Conservation (phyloP, 257 asterid genomes). For the Przewalskia tangutica region DNA sequence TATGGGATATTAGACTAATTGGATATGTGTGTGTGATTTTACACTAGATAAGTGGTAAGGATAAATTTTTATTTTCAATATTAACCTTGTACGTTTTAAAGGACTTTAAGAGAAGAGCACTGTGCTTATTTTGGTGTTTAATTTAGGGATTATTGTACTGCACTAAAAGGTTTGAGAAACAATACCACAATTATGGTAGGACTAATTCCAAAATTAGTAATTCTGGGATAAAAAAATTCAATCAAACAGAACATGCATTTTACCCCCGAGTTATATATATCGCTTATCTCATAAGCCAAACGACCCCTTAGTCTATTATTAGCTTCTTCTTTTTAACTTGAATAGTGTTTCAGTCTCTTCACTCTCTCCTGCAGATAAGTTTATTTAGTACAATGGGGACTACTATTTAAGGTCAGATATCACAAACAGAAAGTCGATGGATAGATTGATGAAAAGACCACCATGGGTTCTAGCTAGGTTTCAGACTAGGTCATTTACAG, state of each 20-base stretch:
- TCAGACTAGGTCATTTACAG: background rate
- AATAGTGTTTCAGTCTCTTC: slow-evolving; percentile 6
- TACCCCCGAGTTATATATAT: too few relatives aligned
- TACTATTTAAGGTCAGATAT: slow-evolving; percentile 12
- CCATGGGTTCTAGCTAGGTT: background rate
- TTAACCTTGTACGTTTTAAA: background rate
- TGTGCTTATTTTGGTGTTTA: background rate
- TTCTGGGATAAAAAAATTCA: too few relatives aligned
- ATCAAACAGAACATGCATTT: too few relatives aligned
- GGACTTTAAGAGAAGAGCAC: background rate
- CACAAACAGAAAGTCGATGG: slow-evolving; percentile 16
- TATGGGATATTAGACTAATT: background rate
- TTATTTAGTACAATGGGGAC: slow-evolving; percentile 2
- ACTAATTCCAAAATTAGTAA: background rate
- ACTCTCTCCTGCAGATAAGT: slow-evolving; percentile 1
- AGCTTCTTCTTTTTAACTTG: slow-evolving; percentile 4
- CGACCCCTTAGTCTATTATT: background rate
- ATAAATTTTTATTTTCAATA: background rate
- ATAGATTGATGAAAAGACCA: background rate
- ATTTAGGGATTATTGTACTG: background rate
- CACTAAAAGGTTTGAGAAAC: too few relatives aligned
- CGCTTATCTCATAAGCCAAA: background rate
- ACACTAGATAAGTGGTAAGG: background rate
- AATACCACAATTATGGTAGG: too few relatives aligned
- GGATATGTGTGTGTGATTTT: background rate